Evolutionary conservation across 345 rosid genomes (phyloP).

Genomic region (Boechera divaricarpa): DNA sequence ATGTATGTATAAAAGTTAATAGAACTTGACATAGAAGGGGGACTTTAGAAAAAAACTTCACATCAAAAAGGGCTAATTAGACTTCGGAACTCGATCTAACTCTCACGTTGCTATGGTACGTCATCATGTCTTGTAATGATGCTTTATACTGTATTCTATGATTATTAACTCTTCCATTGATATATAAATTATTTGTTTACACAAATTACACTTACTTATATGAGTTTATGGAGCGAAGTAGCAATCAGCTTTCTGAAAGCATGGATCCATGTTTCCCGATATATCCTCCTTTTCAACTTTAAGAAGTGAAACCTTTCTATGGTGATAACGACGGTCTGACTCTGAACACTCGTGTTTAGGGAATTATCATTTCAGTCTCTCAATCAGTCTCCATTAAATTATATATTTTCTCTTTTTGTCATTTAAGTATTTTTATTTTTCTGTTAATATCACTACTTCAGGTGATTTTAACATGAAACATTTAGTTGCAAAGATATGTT

Average conservation of each 20-base stretch:
- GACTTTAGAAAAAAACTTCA: background rate
- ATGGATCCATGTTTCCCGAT: conserved; percentile 47
- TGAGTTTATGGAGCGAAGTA: conserved; percentile 31
- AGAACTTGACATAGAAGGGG: background rate
- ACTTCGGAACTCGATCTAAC: conserved; percentile 37
- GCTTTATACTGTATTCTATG: background rate
- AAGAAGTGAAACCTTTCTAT: conserved; percentile 36
- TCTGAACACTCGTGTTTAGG: conserved; percentile 38
- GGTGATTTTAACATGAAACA: background rate
- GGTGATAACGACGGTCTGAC: conserved; percentile 36
- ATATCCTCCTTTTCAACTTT: conserved; percentile 29
- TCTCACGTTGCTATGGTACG: conserved; percentile 1
- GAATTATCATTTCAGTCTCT: conserved; percentile 24
- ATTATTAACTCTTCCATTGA: conserved; percentile 1
- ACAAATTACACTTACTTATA: conserved; percentile 25
- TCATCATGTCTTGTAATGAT: conserved; percentile 39
- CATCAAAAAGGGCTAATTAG: background rate
- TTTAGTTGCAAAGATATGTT: background rate
- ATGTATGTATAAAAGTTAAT: conserved; percentile 1
- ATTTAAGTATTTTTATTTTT: background rate
- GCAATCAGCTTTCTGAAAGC: conserved; percentile 45
- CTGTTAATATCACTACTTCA: background rate
- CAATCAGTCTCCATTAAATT: conserved; percentile 1
- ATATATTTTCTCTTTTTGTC: background rate
- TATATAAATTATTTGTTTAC: conserved; percentile 44